Conservation (phyloP, 2,329 filamentous ascomycete genomes). For the Colletotrichum plurivorum region DNA sequence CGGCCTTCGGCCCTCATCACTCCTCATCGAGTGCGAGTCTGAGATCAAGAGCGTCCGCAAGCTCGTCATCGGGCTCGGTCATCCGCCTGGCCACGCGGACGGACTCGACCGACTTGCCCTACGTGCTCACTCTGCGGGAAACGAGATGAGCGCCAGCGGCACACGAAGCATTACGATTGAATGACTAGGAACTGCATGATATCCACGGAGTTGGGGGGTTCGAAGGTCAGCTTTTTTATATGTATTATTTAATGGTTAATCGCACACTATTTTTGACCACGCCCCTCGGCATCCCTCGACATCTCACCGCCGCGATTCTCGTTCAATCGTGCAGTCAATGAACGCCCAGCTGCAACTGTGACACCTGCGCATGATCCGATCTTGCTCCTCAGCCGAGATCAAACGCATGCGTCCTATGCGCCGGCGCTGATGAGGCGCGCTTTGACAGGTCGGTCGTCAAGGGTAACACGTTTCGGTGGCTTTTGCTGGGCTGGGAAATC, state of each 20-base stretch:
- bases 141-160: slow-evolving; percentile 33
- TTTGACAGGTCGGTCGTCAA: slow-evolving; percentile 23
- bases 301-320: not conserved
- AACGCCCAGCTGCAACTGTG: slow-evolving; percentile 4
- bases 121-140: slow-evolving; percentile 46
- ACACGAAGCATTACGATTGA: slow-evolving; percentile 29
- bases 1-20: slow-evolving; percentile 55
- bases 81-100: slow-evolving; percentile 61
- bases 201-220: slow-evolving; percentile 36
- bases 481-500: slow-evolving; percentile 7
- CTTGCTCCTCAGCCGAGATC: not conserved
- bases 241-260: slow-evolving; percentile 37
- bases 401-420: slow-evolving; percentile 15
- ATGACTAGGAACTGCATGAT: slow-evolving; percentile 35
- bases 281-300: not conserved
- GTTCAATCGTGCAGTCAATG: not conserved
- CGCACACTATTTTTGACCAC: not conserved
- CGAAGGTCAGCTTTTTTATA: not conserved
- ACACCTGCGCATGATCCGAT: slow-evolving; percentile 10
- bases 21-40: slow-evolving; percentile 56
- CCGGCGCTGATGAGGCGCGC: not conserved
- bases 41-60: slow-evolving; percentile 53
- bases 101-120: slow-evolving; percentile 52
- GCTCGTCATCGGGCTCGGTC: slow-evolving; percentile 56
- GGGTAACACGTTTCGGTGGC: slow-evolving; percentile 20